Base-by-base conservation (phyloP, 1,284 basidiomycete genomes). In the Inonotus obliquus region DNA sequence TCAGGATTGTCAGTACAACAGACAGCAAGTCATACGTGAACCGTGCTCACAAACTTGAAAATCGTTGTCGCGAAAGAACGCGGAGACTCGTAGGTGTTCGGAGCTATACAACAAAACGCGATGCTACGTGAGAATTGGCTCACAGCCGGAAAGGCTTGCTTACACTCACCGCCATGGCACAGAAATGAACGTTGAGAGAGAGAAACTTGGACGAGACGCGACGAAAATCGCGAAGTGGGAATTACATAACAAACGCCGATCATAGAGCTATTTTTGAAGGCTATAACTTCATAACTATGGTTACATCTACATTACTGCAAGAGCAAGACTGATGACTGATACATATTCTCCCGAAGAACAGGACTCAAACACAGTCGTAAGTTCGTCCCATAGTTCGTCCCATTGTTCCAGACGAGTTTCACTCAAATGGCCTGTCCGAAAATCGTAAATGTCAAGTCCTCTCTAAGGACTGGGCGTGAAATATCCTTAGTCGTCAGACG, bases 21-120 rank as follows among this genome's bases (percentile, higher is more conserved):
- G 38, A 25, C 3, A 29, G 11, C n/a, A n/a, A 32, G 41, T 41
- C 25, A 29, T n/a, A 39, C 13, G 19, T 13, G 47, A n/a, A 35
- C 19, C 52, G 21, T 25, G 54, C 61, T n/a, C 39, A 63, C 61
- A 32, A 49, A 9, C 14, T 25, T 23, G 38, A 25, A 29, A 56
- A 38, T 38, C 61, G 38, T 32, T 57, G 39, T 25, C 57, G n/a
- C 17, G 61, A 63, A 56, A 63, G 39, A 7, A 25, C 54, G 10
- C 61, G 61, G 7, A 63, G 37, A 29, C 57, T 52, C 29, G 53
- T 51, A 41, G 56, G 49, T 52, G 61, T 54, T 23, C 61, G 61
- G 48, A 52, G 27, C 61, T 63, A 29, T 25, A 14, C 25, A 27
- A 32, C 13, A 27, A 44, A 44, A 7, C 11, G 41, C 17, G 41